Evolutionary conservation across 2,329 filamentous ascomycete genomes (phyloP).

Genomic region (Xenoacremonium recifei): DNA sequence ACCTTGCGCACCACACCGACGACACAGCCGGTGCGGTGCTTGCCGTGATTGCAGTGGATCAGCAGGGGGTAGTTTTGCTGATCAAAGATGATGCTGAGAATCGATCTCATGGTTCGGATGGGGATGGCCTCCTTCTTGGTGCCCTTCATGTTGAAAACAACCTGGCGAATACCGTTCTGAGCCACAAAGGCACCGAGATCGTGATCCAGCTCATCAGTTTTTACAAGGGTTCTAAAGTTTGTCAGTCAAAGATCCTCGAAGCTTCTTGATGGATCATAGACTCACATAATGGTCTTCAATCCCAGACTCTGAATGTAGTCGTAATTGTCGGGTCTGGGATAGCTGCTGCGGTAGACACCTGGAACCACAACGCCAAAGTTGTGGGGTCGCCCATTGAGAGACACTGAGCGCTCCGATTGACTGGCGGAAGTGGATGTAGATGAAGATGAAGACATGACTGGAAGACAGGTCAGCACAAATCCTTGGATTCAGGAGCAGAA

Average conservation of each 20-base stretch:
- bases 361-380: constrained; percentile 78
- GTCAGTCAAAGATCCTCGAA: constrained; percentile 15
- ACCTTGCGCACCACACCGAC: constrained; percentile 75
- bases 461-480: not conserved
- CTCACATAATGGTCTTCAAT: constrained; percentile 78
- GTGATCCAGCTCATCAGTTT: constrained; percentile 55
- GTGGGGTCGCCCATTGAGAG: constrained; percentile 43
- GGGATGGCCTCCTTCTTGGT: constrained; percentile 81
- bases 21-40: constrained; percentile 90
- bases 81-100: constrained; percentile 71
- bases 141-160: constrained; percentile 76
- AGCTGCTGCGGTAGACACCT: constrained; percentile 79
- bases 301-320: constrained; percentile 65
- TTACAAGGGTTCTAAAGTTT: constrained; percentile 56
- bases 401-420: constrained; percentile 18
- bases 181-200: constrained; percentile 62
- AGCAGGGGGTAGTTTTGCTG: constrained; percentile 74
- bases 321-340: constrained; percentile 70
- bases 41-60: constrained; percentile 92
- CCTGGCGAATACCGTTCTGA: constrained; percentile 66
- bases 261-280: too few relatives aligned
- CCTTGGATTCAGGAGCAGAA: too few relatives aligned
- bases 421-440: constrained; percentile 14
- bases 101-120: constrained; percentile 63
- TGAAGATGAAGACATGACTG: constrained; percentile 18